Evolutionary conservation across 768 basidiomycete genomes (phyloP), one percentile per base, ranked within the genome.

Genomic region (Baorangia bicolor): DNA sequence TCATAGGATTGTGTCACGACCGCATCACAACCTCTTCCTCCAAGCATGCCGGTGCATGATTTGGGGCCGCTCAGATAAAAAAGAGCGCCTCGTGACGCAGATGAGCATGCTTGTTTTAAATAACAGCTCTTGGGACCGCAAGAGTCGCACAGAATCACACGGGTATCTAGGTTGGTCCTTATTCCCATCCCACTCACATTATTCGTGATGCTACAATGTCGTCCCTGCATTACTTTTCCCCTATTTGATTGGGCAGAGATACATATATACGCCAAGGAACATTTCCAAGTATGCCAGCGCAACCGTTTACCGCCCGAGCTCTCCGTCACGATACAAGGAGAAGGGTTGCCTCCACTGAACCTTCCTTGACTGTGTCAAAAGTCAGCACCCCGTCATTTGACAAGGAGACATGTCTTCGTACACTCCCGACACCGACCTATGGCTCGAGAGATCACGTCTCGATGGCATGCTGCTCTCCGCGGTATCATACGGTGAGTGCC

Each of bases 401-500:
- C 30, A 48, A 21, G 16, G 16, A 20, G 38, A 5, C 25, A 60
- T 68, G 69, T 54, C 56, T 9, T 49, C 66, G 23, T 49, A 60
- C 7, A 62, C 63, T 23, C 59, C 61, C 1, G 5, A 53, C 8
- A 63, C 68, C 9, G 33, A 67, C 34, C 21, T 72, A 18, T 70
- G 66, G 69, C 48, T 72, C 9, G 69, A 70, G 42, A 46, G 65
- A 48, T 63, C 68, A 0, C 66, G 59, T 33, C 66, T 68, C 14
- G 49, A 55, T 49, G 71, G 69, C 6, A 62, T 65, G 54, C n/a
- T 60, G 1, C n/a, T n/a, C n/a, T n/a, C n/a, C n/a, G n/a, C n/a
- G n/a, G n/a, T n/a, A n/a, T n/a, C n/a, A n/a, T n/a, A n/a, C n/a
- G n/a, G n/a, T n/a, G n/a, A n/a, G n/a, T n/a, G n/a, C n/a, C n/a